phyloP scores from a whole-genome alignment of 2,329 filamentous ascomycete species.

The Fusarium metavorans region DNA sequence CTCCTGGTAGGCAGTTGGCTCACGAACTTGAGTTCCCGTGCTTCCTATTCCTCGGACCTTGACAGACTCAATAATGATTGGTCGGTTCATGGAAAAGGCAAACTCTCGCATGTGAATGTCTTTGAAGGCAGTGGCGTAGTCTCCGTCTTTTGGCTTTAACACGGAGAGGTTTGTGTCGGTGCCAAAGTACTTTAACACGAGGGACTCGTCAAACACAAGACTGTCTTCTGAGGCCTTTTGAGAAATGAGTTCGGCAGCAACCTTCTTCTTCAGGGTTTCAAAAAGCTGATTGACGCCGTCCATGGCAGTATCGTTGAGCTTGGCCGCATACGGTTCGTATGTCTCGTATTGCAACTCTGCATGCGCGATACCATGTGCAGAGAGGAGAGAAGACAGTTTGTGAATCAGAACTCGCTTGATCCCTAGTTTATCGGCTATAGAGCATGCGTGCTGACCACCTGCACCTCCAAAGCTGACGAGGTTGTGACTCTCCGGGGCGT shows the following conservation, averaged over 20 bases:
- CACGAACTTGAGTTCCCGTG: neutral
- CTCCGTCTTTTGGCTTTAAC: constrained; percentile 49
- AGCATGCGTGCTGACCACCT: constrained; percentile 69
- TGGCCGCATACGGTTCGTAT: constrained; percentile 48
- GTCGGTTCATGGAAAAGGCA: constrained; percentile 52
- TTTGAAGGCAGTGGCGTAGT: constrained; percentile 53
- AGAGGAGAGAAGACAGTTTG: constrained; percentile 55
- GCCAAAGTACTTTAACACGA: constrained; percentile 63
- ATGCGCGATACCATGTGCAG: constrained; percentile 58
- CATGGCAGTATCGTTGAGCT: constrained; percentile 20
- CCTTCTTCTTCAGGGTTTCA: constrained; percentile 43
- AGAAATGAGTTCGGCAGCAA: constrained; percentile 51
- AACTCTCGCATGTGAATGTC: constrained; percentile 55
- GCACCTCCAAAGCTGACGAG: constrained; percentile 73
- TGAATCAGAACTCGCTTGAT: constrained; percentile 58
- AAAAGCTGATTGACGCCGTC: constrained; percentile 39
- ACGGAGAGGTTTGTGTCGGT: constrained; percentile 58
- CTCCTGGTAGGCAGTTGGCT: neutral
- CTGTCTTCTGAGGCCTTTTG: constrained; percentile 56
- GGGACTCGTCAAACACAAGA: constrained; percentile 55
- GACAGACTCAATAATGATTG: constrained; percentile 56
- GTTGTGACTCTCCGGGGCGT: constrained; percentile 47
- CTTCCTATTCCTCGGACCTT: constrained; percentile 40
- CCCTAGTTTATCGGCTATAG: constrained; percentile 55
- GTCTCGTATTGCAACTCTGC: constrained; percentile 54